A percentile compares a stretch with the other conserved stretches of the same genome.
Evolutionary conservation across 1,139 yeast species (phyloP).

Genomic region (Pichia sp.): DNA sequence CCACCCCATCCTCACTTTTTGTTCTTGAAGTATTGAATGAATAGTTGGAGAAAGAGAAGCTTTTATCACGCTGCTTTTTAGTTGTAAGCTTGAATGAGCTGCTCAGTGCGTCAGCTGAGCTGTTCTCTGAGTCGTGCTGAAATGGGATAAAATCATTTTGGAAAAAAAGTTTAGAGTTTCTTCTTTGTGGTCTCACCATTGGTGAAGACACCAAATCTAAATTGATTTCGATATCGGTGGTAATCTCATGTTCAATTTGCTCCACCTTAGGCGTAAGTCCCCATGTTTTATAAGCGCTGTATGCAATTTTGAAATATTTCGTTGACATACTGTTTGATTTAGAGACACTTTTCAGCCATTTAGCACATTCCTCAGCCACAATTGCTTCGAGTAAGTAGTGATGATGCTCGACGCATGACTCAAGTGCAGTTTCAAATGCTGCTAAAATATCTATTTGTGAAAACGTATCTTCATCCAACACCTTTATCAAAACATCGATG

Average conservation of each 20-base stretch:
- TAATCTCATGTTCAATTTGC: slow-evolving; percentile 21
- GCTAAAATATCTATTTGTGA: slow-evolving; percentile 43
- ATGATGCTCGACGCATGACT: slow-evolving; percentile 34
- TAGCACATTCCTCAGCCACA: slow-evolving; percentile 44
- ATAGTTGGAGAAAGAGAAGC: neutral
- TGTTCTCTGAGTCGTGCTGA: slow-evolving; percentile 2
- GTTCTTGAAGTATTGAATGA: neutral
- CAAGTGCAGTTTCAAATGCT: slow-evolving; percentile 46
- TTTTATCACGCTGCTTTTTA: neutral
- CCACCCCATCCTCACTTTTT: neutral
- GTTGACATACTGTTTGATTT: slow-evolving; percentile 26
- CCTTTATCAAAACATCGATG: slow-evolving; percentile 35
- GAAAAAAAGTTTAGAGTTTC: slow-evolving; percentile 1
- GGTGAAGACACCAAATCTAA: slow-evolving; percentile 4
- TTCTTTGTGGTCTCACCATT: neutral
- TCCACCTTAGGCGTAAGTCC: slow-evolving; percentile 32
- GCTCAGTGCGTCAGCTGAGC: neutral
- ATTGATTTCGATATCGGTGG: slow-evolving; percentile 1
- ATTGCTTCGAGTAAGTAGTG: slow-evolving; percentile 42
- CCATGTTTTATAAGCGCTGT: slow-evolving; percentile 33
- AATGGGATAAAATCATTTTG: slow-evolving; percentile 4
- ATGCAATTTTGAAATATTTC: slow-evolving; percentile 31
- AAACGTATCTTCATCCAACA: slow-evolving; percentile 19
- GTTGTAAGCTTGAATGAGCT: neutral
- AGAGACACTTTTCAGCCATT: slow-evolving; percentile 40